Evolutionary conservation across 768 basidiomycete genomes (phyloP), one percentile per base, ranked within the genome.

Genomic region (Pisolithus microcarpus): DNA sequence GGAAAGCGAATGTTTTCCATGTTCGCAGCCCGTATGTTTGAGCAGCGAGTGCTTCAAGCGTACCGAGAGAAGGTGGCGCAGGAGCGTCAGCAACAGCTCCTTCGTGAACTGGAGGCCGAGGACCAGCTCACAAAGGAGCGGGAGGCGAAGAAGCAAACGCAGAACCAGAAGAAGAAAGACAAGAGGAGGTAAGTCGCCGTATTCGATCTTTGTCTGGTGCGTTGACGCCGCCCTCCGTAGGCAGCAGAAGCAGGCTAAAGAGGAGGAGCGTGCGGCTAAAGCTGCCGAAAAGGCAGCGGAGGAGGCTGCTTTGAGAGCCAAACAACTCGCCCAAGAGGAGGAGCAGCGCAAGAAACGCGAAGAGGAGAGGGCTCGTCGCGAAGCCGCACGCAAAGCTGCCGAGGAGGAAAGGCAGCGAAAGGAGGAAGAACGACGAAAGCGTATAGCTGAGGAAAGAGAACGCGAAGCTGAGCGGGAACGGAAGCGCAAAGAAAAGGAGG

Each of bases 1-100:
- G 96, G 96, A 58, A 92, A 94, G 68, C 82, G 91, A 46, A 99
- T 99, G 96, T 99, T 99, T 75, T 93, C 92, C 57, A 96, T 99
- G 70, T 99, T 99, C 61, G 96, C 96, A 15, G 96, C 96, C 39
- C 83, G 96, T 49, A 96, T 98, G 94, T 98, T 99, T 67, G 96
- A 99, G 72, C 95, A 97, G 70, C 85, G 96, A 21, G 96, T 98
- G 37, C 81, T 96, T 49, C 87, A 92, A 61, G 92, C 95, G 13
- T 98, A 95, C 64, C 87, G 95, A 36, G 95, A 98, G 72, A 86
- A 90, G 68, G 91, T 98, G 16, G 95, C 96, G 11, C 91, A 95
- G 65, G 94, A 95, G 69, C 82, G 92, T 58, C 94, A 97, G 67
- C 72, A 87, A 54, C 94, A 97, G 59, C 77, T 99, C 19, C 75